phyloP scores from a whole-genome alignment of 2,329 filamentous ascomycete species.

The Plenodomus tracheiphilus region DNA sequence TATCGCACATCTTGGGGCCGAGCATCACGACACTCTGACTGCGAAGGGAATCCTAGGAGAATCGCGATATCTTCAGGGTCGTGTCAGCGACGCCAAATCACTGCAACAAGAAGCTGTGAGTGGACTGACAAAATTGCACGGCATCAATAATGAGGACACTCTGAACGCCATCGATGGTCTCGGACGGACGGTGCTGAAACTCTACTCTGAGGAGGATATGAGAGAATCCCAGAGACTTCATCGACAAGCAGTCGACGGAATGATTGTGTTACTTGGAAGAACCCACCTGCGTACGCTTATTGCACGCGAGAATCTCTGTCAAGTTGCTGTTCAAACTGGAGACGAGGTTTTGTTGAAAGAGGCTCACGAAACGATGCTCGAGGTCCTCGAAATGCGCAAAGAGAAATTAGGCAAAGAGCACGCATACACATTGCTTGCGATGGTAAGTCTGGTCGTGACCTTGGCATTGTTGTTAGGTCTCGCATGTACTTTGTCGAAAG shows the following conservation, averaged over 20 bases:
- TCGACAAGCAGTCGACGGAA: conserved; percentile 6
- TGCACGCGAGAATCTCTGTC: conserved; percentile 6
- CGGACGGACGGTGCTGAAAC: conserved; percentile 7
- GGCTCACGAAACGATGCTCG: conserved; percentile 5
- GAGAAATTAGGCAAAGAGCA: conserved; percentile 29
- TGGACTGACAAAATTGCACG: conserved; percentile 16
- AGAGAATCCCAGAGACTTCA: conserved; percentile 5
- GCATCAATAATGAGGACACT: conserved; percentile 19
- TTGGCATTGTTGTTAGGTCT: too few species aligned
- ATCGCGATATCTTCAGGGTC: conserved; percentile 20
- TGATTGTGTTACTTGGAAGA: conserved; percentile 6
- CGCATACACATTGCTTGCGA: conserved; percentile 29
- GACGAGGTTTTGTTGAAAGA: background rate
- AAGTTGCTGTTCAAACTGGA: background rate
- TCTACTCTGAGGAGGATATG: conserved; percentile 2
- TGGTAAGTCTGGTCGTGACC: too few species aligned
- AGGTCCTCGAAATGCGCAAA: conserved; percentile 17
- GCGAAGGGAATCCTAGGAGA: conserved; percentile 25
- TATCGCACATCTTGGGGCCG: conserved; percentile 16
- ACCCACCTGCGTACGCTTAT: conserved; percentile 10
- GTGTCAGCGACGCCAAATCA: conserved; percentile 15
- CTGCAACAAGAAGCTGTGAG: conserved; percentile 21
- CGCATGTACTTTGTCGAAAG: too few species aligned
- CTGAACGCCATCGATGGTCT: conserved; percentile 27
- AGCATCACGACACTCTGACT: conserved; percentile 8